Evolutionary conservation across 306 rosid genomes (phyloP).

Genomic region (Astragalus glycyphyllos): DNA sequence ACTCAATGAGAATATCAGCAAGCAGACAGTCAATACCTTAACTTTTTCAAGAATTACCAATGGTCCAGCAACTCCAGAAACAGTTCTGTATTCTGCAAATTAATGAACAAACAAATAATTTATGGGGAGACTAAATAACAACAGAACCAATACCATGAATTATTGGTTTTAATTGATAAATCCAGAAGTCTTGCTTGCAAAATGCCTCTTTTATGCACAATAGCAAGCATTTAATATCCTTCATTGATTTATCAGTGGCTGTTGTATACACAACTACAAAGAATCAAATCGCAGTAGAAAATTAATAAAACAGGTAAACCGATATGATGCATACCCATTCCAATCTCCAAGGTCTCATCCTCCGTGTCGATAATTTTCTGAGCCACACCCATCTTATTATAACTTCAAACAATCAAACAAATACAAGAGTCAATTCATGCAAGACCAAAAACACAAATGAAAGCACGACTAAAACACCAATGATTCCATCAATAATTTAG

Average conservation of each 20-base stretch:
- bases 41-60: constrained; percentile 98
- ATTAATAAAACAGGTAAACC: constrained; percentile 32
- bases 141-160: constrained; percentile 31
- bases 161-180: constrained; percentile 26
- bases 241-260: constrained; percentile 8
- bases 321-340: constrained; percentile 75
- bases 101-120: constrained; percentile 32
- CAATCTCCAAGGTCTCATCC: constrained; percentile 88
- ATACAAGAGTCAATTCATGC: constrained; percentile 33
- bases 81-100: constrained; percentile 94
- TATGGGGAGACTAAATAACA: constrained; percentile 18
- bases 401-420: constrained; percentile 49
- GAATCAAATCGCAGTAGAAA: constrained; percentile 12
- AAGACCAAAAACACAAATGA: constrained; percentile 33
- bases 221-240: constrained; percentile 1
- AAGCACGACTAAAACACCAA: constrained; percentile 18
- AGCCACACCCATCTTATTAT: constrained; percentile 67
- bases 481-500: constrained; percentile 7
- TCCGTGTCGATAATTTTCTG: constrained; percentile 62
- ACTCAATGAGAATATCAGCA: constrained; percentile 11
- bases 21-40: constrained; percentile 59
- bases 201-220: constrained; percentile 2
- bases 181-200: constrained; percentile 20
- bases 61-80: constrained; percentile 99
- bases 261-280: background rate